phyloP scores from a whole-genome alignment of 2,329 filamentous ascomycete genomes.

The Tolypocladium ophioglossoides region DNA sequence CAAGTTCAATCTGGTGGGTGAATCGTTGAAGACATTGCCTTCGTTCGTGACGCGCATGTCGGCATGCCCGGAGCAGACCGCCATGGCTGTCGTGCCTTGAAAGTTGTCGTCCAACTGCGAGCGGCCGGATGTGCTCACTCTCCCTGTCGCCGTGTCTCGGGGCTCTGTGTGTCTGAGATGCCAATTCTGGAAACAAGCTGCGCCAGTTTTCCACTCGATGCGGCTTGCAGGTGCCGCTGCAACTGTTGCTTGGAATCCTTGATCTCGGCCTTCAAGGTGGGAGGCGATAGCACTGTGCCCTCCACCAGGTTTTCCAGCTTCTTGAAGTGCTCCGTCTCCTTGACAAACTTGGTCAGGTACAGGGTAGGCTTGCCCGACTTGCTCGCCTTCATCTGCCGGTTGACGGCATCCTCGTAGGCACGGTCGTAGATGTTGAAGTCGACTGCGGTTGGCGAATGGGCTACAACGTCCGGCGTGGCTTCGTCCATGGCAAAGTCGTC shows the following conservation, averaged over 20 bases:
- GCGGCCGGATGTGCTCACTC: neutral
- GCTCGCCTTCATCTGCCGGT: constrained; percentile 54
- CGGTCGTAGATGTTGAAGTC: constrained; percentile 84
- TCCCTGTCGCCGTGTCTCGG: neutral
- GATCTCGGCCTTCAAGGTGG: constrained; percentile 4
- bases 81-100: neutral
- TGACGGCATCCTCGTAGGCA: constrained; percentile 69
- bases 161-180: constrained; percentile 2
- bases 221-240: neutral
- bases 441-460: constrained; percentile 74
- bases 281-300: constrained; percentile 12
- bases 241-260: constrained; percentile 6
- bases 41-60: neutral
- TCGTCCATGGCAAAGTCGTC: constrained; percentile 33
- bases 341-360: constrained; percentile 39
- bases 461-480: constrained; percentile 44
- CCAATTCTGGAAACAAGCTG: constrained; percentile 7
- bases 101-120: neutral
- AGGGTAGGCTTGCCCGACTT: constrained; percentile 30
- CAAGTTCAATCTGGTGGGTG: neutral
- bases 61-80: neutral
- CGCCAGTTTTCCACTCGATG: constrained; percentile 4
- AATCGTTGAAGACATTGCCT: neutral
- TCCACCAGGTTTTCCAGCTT: constrained; percentile 26
- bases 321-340: constrained; percentile 30